Evolutionary conservation across 2,329 filamentous ascomycete genomes (phyloP).

Genomic region (Orbilia blumenaviensis): DNA sequence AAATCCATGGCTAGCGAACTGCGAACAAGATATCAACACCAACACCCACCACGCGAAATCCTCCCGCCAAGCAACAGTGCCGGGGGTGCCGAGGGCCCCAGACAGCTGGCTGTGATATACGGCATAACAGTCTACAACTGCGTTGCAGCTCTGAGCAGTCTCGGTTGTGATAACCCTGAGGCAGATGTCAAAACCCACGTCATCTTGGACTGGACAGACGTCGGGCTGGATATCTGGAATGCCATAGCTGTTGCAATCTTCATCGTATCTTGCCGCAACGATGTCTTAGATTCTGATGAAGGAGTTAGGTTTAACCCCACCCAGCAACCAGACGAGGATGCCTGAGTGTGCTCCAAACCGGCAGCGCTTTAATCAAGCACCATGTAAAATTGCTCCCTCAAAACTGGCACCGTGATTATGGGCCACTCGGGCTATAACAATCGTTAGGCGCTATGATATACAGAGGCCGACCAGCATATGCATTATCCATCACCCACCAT

Average conservation of each 20-base stretch:
- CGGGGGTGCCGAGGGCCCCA: not conserved
- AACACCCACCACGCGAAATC: not conserved
- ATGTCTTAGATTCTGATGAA: conserved; percentile 49
- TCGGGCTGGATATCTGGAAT: conserved; percentile 50
- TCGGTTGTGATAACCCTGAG: conserved; percentile 17
- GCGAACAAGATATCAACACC: conserved; percentile 3
- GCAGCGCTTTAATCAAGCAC: too few species aligned
- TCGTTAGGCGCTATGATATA: too few species aligned
- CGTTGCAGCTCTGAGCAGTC: conserved; percentile 43
- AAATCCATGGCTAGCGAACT: conserved; percentile 34
- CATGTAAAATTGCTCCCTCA: too few species aligned
- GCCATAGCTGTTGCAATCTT: conserved; percentile 46
- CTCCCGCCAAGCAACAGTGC: too few species aligned
- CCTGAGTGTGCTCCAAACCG: not conserved
- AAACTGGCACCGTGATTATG: too few species aligned
- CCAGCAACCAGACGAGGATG: conserved; percentile 36
- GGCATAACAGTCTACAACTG: conserved; percentile 48
- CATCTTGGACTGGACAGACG: conserved; percentile 45
- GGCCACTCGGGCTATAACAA: too few species aligned
- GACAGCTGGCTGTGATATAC: conserved; percentile 25
- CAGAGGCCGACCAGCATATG: too few species aligned
- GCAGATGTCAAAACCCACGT: conserved; percentile 39
- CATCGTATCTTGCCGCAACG: conserved; percentile 44
- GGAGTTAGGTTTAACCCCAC: conserved; percentile 32
- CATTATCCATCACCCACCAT: too few species aligned